Percentiles rank a stretch among this genome's conserved stretches.
phyloP scores from a whole-genome alignment of 441 rosid species.

The Arabidopsis lyrata region DNA sequence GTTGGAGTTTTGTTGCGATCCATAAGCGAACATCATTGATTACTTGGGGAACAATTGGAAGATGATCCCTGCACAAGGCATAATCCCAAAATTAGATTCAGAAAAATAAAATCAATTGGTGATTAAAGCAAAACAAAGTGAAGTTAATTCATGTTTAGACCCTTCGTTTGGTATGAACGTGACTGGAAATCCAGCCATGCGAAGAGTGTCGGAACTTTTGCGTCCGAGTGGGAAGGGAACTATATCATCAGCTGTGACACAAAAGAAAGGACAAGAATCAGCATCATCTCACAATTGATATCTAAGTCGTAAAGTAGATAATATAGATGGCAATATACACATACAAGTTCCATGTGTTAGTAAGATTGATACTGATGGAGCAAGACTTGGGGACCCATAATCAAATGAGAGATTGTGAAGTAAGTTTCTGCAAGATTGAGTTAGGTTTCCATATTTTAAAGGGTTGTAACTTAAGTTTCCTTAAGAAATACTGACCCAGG shows the following conservation, averaged over 20 bases:
- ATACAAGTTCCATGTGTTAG: not conserved
- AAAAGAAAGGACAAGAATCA: not conserved
- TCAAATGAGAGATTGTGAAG: too few relatives aligned
- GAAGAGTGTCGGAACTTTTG: not conserved
- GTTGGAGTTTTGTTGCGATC: too few relatives aligned
- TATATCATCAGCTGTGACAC: not conserved
- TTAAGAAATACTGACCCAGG: too few relatives aligned
- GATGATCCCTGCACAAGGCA: too few relatives aligned
- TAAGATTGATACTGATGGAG: not conserved
- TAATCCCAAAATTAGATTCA: too few relatives aligned
- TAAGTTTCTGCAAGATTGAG: not conserved
- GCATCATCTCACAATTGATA: slow-evolving; percentile 12
- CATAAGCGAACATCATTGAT: too few relatives aligned
- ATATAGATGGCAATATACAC: not conserved
- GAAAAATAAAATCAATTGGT: too few relatives aligned
- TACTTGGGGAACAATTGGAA: too few relatives aligned
- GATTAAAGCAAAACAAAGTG: not conserved
- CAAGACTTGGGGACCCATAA: too few relatives aligned
- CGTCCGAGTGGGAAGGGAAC: not conserved
- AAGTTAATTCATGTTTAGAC: not conserved
- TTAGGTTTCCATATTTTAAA: not conserved
- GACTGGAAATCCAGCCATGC: not conserved
- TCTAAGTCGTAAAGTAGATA: not conserved
- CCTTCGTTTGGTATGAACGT: not conserved
- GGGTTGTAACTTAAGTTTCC: not conserved